Evolutionary conservation across 1,139 yeast species (phyloP).

Genomic region (Wickerhamiella infanticola): DNA sequence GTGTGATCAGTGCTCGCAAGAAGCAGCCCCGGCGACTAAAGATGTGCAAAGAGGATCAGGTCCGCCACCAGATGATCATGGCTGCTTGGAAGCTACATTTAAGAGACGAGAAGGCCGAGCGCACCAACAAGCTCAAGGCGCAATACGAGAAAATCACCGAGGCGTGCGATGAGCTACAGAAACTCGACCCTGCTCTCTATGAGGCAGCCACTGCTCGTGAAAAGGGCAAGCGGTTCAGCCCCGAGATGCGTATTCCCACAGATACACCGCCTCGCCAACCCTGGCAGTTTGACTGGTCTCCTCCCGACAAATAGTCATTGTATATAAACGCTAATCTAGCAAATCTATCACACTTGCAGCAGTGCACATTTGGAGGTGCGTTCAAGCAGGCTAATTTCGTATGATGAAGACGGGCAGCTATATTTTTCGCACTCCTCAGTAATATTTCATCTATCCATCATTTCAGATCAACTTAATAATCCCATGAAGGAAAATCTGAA

Average conservation of each 20-base stretch:
- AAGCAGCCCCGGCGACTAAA: constrained; percentile 74
- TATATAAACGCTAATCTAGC: no score
- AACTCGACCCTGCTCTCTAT: constrained; percentile 32
- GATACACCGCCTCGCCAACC: constrained; percentile 76
- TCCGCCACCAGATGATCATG: constrained; percentile 71
- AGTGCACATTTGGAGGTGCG: no score
- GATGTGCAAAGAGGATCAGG: constrained; percentile 62
- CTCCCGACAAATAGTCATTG: constrained; percentile 2
- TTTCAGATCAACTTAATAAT: not conserved
- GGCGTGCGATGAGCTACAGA: constrained; percentile 62
- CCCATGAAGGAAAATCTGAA: constrained; percentile 21
- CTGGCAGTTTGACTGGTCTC: constrained; percentile 58
- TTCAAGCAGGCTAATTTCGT: no score
- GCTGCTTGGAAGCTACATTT: constrained; percentile 67
- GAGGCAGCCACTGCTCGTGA: constrained; percentile 39
- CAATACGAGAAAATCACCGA: constrained; percentile 54
- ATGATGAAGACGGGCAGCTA: no score
- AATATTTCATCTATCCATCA: no score
- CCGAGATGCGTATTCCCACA: constrained; percentile 73
- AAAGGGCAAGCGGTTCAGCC: constrained; percentile 28
- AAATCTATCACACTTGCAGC: no score
- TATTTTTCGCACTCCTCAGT: no score
- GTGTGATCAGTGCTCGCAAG: constrained; percentile 73
- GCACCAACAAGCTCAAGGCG: constrained; percentile 33
- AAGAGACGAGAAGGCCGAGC: constrained; percentile 29